A percentile compares a stretch with the other conserved stretches of the same genome.
Conservation (phyloP, 169 alveolate genomes). For the Cryptosporidium ubiquitum region DNA sequence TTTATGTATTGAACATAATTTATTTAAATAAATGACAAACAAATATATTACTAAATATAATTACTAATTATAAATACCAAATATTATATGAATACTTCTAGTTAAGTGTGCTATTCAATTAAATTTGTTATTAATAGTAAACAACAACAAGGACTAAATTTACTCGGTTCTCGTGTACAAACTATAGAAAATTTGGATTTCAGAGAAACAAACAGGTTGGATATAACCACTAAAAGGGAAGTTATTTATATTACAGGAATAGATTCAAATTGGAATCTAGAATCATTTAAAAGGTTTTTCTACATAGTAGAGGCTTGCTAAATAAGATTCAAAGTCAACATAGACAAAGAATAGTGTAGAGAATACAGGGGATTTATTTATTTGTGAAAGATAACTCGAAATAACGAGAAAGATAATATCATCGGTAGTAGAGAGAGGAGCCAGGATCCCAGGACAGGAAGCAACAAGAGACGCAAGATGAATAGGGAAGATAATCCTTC, state of each 20-base stretch:
- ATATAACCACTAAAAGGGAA: background rate
- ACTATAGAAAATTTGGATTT: background rate
- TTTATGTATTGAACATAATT: too few species aligned
- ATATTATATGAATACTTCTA: background rate
- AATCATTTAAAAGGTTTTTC: background rate
- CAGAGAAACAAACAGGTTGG: background rate
- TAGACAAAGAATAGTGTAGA: background rate
- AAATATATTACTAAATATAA: too few species aligned
- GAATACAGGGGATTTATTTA: slow-evolving; percentile 1
- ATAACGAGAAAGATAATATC: background rate
- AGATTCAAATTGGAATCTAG: background rate
- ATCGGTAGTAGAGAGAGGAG: slow-evolving; percentile 68
- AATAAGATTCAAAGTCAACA: background rate
- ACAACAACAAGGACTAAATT: too few species aligned
- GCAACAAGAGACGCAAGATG: slow-evolving; percentile 48
- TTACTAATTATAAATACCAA: too few species aligned
- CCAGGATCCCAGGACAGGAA: slow-evolving; percentile 39
- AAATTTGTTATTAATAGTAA: too few species aligned
- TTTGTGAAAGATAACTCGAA: slow-evolving; percentile 29
- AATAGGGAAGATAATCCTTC: slow-evolving; percentile 41
- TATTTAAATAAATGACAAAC: too few species aligned
- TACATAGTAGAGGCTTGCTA: background rate
- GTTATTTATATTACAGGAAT: background rate
- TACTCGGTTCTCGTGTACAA: background rate
- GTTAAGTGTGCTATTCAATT: background rate